Base-by-base conservation (phyloP, 805 yeast species). In the Kazachstania kunashirensis region DNA sequence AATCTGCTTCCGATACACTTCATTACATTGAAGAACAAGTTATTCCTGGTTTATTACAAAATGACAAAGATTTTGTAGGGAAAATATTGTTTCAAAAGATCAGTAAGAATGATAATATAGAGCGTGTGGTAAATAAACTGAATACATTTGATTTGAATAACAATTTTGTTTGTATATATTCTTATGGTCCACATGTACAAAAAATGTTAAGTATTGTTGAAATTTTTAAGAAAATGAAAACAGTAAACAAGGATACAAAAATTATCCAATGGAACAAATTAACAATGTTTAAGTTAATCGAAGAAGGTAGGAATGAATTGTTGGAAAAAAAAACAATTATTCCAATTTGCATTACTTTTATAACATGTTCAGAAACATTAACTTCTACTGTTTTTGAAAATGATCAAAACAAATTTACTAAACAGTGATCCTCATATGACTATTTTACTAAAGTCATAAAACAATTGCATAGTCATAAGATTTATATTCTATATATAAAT, bases 121-220 rank as follows among this genome's bases (percentile, higher is more conserved):
- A 47, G 21, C 36, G 40, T 16, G 31, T 36, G n/a, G 43, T 51
- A 5, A 45, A 48, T 2, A 45, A 39, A 26, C 31, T 54, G 13
- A 31, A 35, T n/a, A 27, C 24, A 6, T 13, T 15, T 11, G 29
- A 31, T 20, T 17, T 18, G 4, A 7, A n/a, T 3, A 18, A 24
- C 12, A 20, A 30, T 16, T 14, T 36, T 1, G 13, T 41, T 4
- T 48, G 52, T 31, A 13, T 53, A 11, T 52, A 40, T 32, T 43
- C 55, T 1, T 53, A 50, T 34, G 59, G 59, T 6, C 42, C 48
- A 17, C 57, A 54, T 35, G 39, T 54, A 15, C 57, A 52, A 29
- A 50, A 50, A 36, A 36, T 48, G 37, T 39, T 54, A 9, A 48
- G 52, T 29, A 40, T 52, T 11, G 20, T 50, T 5, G 59, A 54